phyloP scores from a whole-genome alignment of 2,329 filamentous ascomycete genomes.

The Byssochlamys sp. region DNA sequence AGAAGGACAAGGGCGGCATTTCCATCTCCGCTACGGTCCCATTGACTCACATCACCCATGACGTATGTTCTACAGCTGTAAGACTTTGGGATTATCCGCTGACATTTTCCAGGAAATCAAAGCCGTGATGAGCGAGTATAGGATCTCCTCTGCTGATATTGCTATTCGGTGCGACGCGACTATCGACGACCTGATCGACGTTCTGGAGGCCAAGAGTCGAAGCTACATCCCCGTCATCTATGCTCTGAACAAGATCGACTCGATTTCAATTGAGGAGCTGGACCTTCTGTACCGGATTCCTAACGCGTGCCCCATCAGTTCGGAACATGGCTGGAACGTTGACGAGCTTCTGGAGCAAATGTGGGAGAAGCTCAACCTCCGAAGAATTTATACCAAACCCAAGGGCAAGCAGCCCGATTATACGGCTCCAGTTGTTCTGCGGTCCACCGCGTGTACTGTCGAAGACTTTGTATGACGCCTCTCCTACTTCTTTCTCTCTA shows the following conservation, averaged over 20 bases:
- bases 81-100: conserved; percentile 7
- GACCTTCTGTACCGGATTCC: conserved; percentile 94
- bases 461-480: conserved; percentile 77
- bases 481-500: too few relatives aligned
- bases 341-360: conserved; percentile 94
- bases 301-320: conserved; percentile 92
- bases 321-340: conserved; percentile 94
- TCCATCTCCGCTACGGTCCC: conserved; percentile 92
- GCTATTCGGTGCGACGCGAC: conserved; percentile 96
- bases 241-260: conserved; percentile 97
- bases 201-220: conserved; percentile 86
- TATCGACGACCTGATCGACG: conserved; percentile 90
- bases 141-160: conserved; percentile 91
- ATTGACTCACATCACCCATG: conserved; percentile 81
- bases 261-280: conserved; percentile 93
- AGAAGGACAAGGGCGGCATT: conserved; percentile 97
- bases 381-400: conserved; percentile 93
- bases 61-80: conserved; percentile 36
- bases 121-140: conserved; percentile 94
- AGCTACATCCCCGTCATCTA: conserved; percentile 99
- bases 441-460: conserved; percentile 71
- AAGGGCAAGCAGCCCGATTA: conserved; percentile 94
- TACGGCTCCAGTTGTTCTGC: conserved; percentile 77
- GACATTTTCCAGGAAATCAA: conserved; percentile 61
- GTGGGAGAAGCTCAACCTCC: conserved; percentile 93